These are phyloP conservation scores for Candida berthetii DNA, from an alignment of 805 yeast species.

Conservation along the genomic window DNA sequence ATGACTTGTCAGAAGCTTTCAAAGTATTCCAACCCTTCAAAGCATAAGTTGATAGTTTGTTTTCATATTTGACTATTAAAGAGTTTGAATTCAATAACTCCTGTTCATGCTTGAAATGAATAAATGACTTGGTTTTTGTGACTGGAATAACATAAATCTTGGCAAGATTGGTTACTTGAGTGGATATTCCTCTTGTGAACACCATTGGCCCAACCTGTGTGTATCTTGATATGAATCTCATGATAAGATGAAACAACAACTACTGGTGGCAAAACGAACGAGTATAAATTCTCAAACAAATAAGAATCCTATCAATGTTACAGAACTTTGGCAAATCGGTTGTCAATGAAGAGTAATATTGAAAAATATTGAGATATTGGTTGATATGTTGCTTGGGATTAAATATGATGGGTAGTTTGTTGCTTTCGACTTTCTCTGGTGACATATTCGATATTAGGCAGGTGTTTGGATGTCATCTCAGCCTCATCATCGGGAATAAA, in stretches of 20 bases:
- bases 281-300: no score
- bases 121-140: constrained; percentile 50
- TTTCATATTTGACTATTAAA: constrained; percentile 31
- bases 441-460: background rate
- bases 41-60: constrained; percentile 43
- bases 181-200: background rate
- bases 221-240: background rate
- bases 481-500: no score
- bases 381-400: no score
- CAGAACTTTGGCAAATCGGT: no score
- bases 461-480: background rate
- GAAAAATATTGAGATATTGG: no score
- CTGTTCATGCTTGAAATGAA: constrained; percentile 60
- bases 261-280: no score
- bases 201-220: background rate
- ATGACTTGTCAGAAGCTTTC: constrained; percentile 41
- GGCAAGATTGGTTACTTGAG: constrained; percentile 34
- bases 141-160: constrained; percentile 70
- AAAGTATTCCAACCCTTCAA: constrained; percentile 58
- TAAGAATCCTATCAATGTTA: no score
- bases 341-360: no score
- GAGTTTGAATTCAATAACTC: constrained; percentile 27
- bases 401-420: no score
- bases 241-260: no score
- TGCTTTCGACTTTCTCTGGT: background rate